Evolutionary conservation across 768 basidiomycete genomes (phyloP), one percentile per base, ranked within the genome.

Genomic region (Agaricus subrufescens): DNA sequence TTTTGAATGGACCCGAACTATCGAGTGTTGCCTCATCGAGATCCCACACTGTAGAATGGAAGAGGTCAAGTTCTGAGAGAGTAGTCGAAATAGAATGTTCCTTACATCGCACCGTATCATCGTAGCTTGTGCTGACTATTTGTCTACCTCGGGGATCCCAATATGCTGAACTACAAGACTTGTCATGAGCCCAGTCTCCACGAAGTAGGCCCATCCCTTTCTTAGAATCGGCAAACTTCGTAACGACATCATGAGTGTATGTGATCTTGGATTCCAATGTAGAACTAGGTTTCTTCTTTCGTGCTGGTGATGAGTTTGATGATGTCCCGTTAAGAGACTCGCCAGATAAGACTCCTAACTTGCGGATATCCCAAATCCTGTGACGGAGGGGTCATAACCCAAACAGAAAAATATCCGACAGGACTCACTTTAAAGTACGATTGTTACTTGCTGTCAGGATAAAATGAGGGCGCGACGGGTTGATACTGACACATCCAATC

Each of bases 71-170:
- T 34, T 27, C 25, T 40, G 10, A 5, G n/a, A 34, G 6, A 15
- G 31, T 39, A 50, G 44, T 49, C 25, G 50, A 12, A 48, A 49
- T 4, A 54, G 14, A 34, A 8, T 34, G 26, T 31, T 14, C 76
- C 86, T 62, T 63, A 92, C 91, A 62, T 62, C 89, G 76, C 37
- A 94, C 60, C 2, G 78, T 80, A 70, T 94, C 85, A 60, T 94
- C 91, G 61, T 94, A 94, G 66, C 86, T 85, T 4, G 91, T 94
- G 67, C 89, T 91, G 47, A 93, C 84, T 58, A 94, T 84, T 50
- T 81, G 76, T 27, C 87, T 80, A 3, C 91, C 91, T 55, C 85
- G 75, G 2, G 90, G 82, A 67, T 93, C 90, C 91, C 91, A 94
- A 62, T 87, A 92, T 0, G 88, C 91, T 14, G 91, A 85, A 59